phyloP scores from a whole-genome alignment of 345 rosid genomes.

The Syzygium oleosum region DNA sequence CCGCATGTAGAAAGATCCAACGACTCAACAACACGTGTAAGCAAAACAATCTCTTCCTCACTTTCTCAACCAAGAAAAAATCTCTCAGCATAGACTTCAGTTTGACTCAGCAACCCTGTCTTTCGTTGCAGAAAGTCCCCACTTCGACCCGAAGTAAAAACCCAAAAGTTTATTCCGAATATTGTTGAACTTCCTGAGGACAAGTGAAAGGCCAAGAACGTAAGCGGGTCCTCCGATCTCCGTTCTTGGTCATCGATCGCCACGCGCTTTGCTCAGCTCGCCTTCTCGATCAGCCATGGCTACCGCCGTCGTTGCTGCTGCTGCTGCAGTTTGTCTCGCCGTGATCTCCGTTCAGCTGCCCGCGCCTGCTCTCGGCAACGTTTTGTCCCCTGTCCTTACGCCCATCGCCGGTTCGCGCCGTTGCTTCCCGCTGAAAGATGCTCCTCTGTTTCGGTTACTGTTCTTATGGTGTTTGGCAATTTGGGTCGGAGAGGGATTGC shows the following conservation, averaged over 20 bases:
- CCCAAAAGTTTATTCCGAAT: background rate
- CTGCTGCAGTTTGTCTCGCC: slow-evolving; percentile 3
- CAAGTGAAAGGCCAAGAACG: background rate
- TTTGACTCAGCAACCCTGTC: background rate
- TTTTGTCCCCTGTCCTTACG: slow-evolving; percentile 30
- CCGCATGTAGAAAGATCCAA: background rate
- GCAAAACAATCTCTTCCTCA: background rate
- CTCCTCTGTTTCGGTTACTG: background rate
- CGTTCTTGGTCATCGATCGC: background rate
- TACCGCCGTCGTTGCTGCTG: background rate
- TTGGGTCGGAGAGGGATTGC: background rate
- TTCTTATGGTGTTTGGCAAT: background rate
- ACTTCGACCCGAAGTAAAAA: background rate
- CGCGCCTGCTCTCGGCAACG: slow-evolving; percentile 16
- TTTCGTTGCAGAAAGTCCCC: background rate
- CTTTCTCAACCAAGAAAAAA: background rate
- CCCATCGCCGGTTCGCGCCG: slow-evolving; percentile 2
- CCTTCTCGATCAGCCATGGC: background rate
- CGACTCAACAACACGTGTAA: background rate
- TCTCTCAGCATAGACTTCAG: background rate
- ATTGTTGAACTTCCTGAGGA: background rate
- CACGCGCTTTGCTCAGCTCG: background rate
- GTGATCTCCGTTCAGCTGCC: slow-evolving; percentile 14
- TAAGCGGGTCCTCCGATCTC: background rate
- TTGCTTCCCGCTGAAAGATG: background rate